Evolutionary conservation across 495 filamentous ascomycete genomes (phyloP), one percentile per base, ranked within the genome.

Genomic region (Lasiosphaeria ovina): DNA sequence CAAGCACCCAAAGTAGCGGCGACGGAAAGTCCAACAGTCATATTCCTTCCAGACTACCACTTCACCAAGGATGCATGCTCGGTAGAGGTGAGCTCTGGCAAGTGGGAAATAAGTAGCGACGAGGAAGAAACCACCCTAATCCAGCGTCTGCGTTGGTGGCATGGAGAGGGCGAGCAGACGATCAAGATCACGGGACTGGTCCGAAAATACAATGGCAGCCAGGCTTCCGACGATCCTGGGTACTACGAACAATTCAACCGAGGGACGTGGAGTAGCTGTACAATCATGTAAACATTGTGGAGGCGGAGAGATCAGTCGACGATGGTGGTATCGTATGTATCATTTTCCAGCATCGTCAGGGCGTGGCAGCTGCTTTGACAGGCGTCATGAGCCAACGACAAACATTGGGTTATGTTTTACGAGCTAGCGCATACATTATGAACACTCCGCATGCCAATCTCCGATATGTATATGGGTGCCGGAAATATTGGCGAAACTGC

Each of bases 41-140:
- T 97, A 10, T 96, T 90, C 68, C 77, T 98, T 1, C 94, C 94
- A 0, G 90, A 92, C 33, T 97, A 92, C 70, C 94, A 98, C 75
- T 98, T 97, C 70, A 93, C 95, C 5, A 84, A 85, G 38, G 80
- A 83, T 6, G 76, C 81, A 7, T 88, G 86, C 35, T 75, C 74
- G 3, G 84, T 98, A 6, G 82, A 87, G 33, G 87, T 92, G 51
- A 92, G 85, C 68, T 89, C 88, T 4, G 95, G 95, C 1, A 94
- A 93, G 67, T 97, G 92, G 93, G 84, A 86, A 34, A 89, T 96
- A 66, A 87, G 86, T 66, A 80, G 75, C 14, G 85, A 89, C 35
- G 88, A 92, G 33, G 79, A 83, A 10, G 80, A 88, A 64, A 81
- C 80, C 1, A 81, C 83, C n/a, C 76, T 83, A 66, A 66, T 89